A percentile compares a stretch with the other conserved stretches of the same genome.
Evolutionary conservation across 2,329 filamentous ascomycete genomes (phyloP).

Genomic region (Phialemoniopsis sp.): DNA sequence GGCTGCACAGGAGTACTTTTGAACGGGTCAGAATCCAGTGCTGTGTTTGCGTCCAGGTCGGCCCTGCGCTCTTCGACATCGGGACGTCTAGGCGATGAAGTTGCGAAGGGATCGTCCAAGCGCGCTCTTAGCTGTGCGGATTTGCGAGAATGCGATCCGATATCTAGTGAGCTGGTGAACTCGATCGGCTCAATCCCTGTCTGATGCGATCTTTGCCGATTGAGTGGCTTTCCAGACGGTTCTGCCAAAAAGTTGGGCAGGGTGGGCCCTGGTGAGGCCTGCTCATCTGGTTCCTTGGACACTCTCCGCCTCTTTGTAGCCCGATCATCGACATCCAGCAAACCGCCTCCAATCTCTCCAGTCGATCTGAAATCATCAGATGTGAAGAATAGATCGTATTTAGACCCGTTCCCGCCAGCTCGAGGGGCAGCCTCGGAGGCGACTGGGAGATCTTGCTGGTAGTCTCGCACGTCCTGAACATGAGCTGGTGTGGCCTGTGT

Average conservation of each 20-base stretch:
- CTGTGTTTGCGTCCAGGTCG: too few relatives aligned
- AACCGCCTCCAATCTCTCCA: conserved; percentile 23
- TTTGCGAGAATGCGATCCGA: not conserved
- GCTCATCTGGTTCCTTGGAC: conserved; percentile 4
- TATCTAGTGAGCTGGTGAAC: conserved; percentile 27
- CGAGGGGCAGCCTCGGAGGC: too few relatives aligned
- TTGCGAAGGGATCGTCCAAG: conserved; percentile 17
- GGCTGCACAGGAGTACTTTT: conserved; percentile 14
- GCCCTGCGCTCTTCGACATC: not conserved
- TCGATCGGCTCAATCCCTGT: conserved; percentile 22
- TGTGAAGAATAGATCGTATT: conserved; percentile 10
- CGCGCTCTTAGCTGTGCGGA: not conserved
- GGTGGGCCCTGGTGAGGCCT: too few relatives aligned
- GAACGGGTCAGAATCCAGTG: conserved; percentile 10
- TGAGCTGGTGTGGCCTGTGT: too few relatives aligned
- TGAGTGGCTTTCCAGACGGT: not conserved
- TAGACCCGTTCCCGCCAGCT: too few relatives aligned
- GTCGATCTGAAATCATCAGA: conserved; percentile 38
- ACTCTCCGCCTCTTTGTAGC: conserved; percentile 23
- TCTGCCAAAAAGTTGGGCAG: not conserved
- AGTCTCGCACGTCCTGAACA: too few relatives aligned
- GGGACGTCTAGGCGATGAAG: conserved; percentile 7
- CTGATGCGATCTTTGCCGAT: not conserved
- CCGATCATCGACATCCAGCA: conserved; percentile 7
- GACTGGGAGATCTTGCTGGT: too few relatives aligned